Percentiles rank a stretch among this genome's conserved stretches.
Evolutionary conservation across 768 basidiomycete species (phyloP).

Genomic region (Zangia roseola): DNA sequence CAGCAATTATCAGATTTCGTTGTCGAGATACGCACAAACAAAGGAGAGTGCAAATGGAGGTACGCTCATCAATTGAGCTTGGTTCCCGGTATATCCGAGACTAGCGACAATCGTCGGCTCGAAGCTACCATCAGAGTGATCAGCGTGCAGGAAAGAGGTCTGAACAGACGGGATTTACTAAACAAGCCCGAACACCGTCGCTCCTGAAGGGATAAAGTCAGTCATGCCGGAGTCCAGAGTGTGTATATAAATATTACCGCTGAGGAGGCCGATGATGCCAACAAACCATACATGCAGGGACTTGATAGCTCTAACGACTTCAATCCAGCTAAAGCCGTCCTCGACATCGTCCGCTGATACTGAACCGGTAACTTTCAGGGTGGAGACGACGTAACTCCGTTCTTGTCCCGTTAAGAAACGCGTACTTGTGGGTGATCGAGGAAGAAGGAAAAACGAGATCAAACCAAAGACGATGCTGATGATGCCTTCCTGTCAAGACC

Average conservation of each 20-base stretch:
- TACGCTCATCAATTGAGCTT: conserved; percentile 65
- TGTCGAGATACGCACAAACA: conserved; percentile 32
- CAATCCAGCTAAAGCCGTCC: conserved; percentile 56
- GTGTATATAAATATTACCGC: conserved; percentile 38
- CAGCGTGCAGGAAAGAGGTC: conserved; percentile 35
- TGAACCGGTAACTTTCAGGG: conserved; percentile 24
- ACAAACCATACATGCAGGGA: conserved; percentile 58
- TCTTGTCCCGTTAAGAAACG: conserved; percentile 53
- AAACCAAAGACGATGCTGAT: conserved; percentile 62
- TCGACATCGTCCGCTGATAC: conserved; percentile 39
- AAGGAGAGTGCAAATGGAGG: conserved; percentile 50
- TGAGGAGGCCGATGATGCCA: conserved; percentile 49
- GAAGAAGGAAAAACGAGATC: conserved; percentile 47
- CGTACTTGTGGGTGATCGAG: conserved; percentile 42
- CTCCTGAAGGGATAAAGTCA: conserved; percentile 12
- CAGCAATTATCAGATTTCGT: not conserved
- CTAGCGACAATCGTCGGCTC: conserved; percentile 59
- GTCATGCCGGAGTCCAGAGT: not conserved
- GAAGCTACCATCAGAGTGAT: conserved; percentile 50
- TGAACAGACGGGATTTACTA: conserved; percentile 24
- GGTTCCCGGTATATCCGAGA: conserved; percentile 52
- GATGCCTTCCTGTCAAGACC: conserved; percentile 46
- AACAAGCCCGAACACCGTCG: conserved; percentile 11
- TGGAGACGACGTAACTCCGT: conserved; percentile 41
- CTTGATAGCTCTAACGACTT: conserved; percentile 47